A percentile compares a stretch with the other conserved stretches of the same genome.
These are phyloP conservation scores for Porphyrellus sp. DNA, from an alignment of 1,284 basidiomycete species.

Conservation along the genomic window DNA sequence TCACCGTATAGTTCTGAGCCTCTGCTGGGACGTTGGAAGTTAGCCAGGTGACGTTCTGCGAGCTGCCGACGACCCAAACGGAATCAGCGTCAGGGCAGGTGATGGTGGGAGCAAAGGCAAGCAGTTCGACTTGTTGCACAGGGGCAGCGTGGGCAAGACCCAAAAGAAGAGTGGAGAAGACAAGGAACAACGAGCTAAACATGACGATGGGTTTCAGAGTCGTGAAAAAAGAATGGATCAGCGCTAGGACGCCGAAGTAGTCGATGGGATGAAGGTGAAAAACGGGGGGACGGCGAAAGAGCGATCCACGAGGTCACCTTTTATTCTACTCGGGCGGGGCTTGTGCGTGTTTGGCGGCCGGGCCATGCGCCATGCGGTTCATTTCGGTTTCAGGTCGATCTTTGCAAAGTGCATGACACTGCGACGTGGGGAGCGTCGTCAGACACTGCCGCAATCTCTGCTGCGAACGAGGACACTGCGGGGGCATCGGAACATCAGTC, in stretches of 20 bases:
- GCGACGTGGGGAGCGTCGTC: neutral
- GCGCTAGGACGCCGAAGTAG: constrained; percentile 1
- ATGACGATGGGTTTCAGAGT: constrained; percentile 14
- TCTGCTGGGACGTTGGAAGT: constrained; percentile 34
- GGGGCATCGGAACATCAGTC: neutral
- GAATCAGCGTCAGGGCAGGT: constrained; percentile 33
- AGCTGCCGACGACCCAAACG: constrained; percentile 39
- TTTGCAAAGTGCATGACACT: too few relatives aligned
- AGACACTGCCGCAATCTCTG: neutral
- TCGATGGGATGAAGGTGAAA: constrained; percentile 2
- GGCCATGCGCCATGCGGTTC: constrained; percentile 1
- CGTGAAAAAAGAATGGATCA: constrained; percentile 26
- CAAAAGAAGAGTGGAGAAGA: constrained; percentile 22
- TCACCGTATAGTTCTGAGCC: constrained; percentile 29
- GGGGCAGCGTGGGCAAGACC: constrained; percentile 30
- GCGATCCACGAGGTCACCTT: neutral
- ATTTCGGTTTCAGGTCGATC: too few relatives aligned
- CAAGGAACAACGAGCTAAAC: constrained; percentile 21
- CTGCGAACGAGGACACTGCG: neutral
- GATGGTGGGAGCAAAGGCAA: constrained; percentile 49
- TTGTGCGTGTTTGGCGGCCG: constrained; percentile 25
- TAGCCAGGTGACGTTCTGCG: constrained; percentile 44
- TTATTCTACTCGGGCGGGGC: constrained; percentile 17
- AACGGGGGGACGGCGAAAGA: neutral
- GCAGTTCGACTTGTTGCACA: constrained; percentile 31